These are phyloP conservation scores for Sordariomycetes sp. DNA, from an alignment of 2,329 filamentous ascomycete species.

Conservation along the genomic window DNA sequence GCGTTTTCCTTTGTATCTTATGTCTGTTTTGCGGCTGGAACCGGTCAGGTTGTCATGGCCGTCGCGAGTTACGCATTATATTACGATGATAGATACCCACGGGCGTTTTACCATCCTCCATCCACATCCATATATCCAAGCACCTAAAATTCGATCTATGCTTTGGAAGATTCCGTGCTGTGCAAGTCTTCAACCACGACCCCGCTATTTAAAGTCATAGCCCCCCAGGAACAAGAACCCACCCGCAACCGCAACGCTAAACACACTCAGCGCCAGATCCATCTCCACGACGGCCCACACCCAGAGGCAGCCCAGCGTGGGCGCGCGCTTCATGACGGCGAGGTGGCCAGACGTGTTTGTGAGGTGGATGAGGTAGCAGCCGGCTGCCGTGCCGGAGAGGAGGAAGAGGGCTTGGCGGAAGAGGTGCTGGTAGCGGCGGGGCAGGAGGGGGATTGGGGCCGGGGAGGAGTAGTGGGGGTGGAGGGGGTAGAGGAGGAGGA, in stretches of 20 bases:
- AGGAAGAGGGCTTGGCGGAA: constrained; percentile 52
- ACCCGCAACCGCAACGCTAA: constrained; percentile 31
- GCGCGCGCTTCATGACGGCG: constrained; percentile 81
- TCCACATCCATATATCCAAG: background rate
- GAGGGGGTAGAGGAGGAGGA: constrained; percentile 39
- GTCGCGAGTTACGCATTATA: too few relatives aligned
- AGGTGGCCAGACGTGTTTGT: constrained; percentile 74
- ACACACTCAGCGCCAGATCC: constrained; percentile 51
- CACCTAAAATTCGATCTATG: background rate
- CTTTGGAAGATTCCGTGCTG: too few relatives aligned
- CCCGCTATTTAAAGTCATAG: constrained; percentile 27
- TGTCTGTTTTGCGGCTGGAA: background rate
- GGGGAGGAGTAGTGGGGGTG: constrained; percentile 38
- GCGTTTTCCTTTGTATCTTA: background rate
- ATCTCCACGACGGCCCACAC: constrained; percentile 88
- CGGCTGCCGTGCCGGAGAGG: constrained; percentile 41
- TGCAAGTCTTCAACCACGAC: background rate
- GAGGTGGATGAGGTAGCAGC: constrained; percentile 70
- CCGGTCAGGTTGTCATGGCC: too few relatives aligned
- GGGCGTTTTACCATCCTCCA: too few relatives aligned
- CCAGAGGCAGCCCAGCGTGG: constrained; percentile 83
- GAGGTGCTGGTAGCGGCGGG: constrained; percentile 27
- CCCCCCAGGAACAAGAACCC: constrained; percentile 34
- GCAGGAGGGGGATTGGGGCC: constrained; percentile 33
- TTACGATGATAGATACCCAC: too few relatives aligned